phyloP scores from a whole-genome alignment of 768 basidiomycete genomes.

The Lanmaoa pseudosensibilis region DNA sequence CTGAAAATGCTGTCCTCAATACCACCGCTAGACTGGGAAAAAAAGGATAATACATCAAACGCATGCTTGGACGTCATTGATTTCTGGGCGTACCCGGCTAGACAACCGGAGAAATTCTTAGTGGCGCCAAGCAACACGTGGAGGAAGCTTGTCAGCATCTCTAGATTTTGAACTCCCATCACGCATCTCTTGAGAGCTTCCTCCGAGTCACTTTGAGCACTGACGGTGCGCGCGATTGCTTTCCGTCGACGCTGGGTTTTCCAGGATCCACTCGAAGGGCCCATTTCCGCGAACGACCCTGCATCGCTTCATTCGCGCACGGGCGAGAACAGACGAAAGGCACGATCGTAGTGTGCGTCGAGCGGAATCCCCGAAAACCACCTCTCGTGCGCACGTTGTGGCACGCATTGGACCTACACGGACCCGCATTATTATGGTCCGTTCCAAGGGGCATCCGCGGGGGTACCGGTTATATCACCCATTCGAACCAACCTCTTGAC shows the following conservation, averaged over 20 bases:
- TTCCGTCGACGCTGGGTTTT: neutral
- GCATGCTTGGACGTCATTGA: neutral
- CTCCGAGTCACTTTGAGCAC: too few relatives aligned
- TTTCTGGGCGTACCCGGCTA: neutral
- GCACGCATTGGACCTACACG: neutral
- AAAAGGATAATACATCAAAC: neutral
- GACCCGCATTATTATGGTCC: neutral
- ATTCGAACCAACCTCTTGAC: neutral
- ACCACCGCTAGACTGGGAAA: neutral
- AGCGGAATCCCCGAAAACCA: neutral
- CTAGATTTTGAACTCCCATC: neutral
- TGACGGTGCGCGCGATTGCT: neutral
- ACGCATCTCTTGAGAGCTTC: neutral
- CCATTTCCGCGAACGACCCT: neutral
- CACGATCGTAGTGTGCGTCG: neutral
- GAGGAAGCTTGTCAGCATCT: neutral
- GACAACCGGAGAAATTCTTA: neutral
- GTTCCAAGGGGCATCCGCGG: constrained; percentile 9
- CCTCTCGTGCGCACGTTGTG: neutral
- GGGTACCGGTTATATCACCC: neutral
- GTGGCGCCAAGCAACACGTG: constrained; percentile 3
- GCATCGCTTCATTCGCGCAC: neutral
- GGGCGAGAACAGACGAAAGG: neutral
- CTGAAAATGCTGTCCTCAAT: neutral
- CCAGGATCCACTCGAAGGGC: neutral